Conservation (phyloP, 2,329 filamentous ascomycete species). For the Pestalotiopsis sp. region DNA sequence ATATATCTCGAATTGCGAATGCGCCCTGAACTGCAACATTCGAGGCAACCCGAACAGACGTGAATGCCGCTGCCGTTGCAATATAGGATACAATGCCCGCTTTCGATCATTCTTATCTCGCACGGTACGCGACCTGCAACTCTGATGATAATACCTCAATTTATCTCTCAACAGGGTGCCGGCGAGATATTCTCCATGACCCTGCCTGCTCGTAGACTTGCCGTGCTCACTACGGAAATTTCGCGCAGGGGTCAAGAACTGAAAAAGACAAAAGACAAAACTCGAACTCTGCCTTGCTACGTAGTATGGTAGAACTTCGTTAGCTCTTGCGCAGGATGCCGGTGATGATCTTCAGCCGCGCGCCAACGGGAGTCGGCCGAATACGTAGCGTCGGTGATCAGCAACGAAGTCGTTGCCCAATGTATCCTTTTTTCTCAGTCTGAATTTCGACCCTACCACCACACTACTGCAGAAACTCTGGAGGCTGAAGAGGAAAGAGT, state of each 20-base stretch:
- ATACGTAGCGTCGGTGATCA: neutral
- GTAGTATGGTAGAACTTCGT: no score
- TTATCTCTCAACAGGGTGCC: neutral
- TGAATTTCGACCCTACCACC: neutral
- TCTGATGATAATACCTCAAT: neutral
- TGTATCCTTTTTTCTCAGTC: neutral
- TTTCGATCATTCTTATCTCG: neutral
- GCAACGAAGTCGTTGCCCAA: neutral
- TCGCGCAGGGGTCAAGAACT: no score
- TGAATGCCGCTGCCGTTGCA: neutral
- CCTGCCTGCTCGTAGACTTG: no score
- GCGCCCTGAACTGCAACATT: neutral
- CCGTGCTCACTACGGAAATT: no score
- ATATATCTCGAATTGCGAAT: neutral
- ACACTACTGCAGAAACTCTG: neutral
- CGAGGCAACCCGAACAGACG: neutral
- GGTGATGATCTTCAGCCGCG: conserved; percentile 6
- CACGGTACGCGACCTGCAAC: neutral
- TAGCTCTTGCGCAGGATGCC: neutral
- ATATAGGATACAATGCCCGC: neutral
- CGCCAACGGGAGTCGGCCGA: conserved; percentile 6
- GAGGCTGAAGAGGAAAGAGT: neutral
- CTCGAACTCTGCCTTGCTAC: no score
- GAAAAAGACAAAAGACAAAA: no score
- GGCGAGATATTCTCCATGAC: no score